phyloP scores from a whole-genome alignment of 306 rosid species.

The Vigna reflexopilosa region DNA sequence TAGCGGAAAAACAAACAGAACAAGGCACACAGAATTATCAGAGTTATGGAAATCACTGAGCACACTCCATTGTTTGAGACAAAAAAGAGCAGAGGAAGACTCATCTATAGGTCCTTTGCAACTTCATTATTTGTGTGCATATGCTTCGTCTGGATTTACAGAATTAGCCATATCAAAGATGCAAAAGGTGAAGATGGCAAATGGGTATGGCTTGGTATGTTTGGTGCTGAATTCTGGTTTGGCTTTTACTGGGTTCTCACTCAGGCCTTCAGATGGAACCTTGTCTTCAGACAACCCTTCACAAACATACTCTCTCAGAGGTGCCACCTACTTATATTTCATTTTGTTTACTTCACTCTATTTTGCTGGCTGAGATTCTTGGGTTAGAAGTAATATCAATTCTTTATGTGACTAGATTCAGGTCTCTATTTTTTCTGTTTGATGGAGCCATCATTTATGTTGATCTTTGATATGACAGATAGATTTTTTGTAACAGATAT shows the following conservation, averaged over 20 bases:
- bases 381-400: too few species aligned
- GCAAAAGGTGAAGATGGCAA: slow-evolving; percentile 47
- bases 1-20: not conserved
- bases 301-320: slow-evolving; percentile 65
- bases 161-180: slow-evolving; percentile 53
- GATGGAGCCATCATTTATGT: too few species aligned
- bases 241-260: slow-evolving; percentile 80
- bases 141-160: slow-evolving; percentile 69
- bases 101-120: slow-evolving; percentile 56
- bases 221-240: slow-evolving; percentile 80
- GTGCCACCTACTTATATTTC: slow-evolving; percentile 29
- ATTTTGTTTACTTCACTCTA: not conserved
- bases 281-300: slow-evolving; percentile 59
- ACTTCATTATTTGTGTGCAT: slow-evolving; percentile 59
- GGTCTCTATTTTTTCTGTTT: too few species aligned
- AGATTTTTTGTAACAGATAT: slow-evolving; percentile 47
- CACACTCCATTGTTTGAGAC: slow-evolving; percentile 65
- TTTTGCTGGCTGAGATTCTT: not conserved
- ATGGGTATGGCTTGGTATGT: slow-evolving; percentile 67
- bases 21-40: not conserved
- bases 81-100: slow-evolving; percentile 49
- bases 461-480: not conserved
- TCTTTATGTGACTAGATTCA: too few species aligned
- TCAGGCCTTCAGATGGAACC: slow-evolving; percentile 76
- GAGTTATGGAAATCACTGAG: slow-evolving; percentile 26